These are phyloP conservation scores for Globisporangium cederbergense DNA, from an alignment of 352 stramenopile genomes.

Conservation along the genomic window DNA sequence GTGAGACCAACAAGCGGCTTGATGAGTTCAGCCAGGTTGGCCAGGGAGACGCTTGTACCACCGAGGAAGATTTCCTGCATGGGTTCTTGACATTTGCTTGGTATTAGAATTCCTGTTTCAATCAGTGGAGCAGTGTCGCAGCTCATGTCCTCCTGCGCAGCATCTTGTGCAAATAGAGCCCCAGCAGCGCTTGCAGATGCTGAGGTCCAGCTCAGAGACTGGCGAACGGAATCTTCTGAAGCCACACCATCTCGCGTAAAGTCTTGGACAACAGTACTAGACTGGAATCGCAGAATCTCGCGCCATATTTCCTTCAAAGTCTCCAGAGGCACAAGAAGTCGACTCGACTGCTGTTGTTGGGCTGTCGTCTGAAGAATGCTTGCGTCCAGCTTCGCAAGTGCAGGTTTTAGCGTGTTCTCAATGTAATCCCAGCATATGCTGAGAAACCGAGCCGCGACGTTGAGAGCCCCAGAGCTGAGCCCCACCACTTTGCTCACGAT, in stretches of 20 bases:
- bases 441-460: constrained; percentile 7
- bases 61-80: constrained; percentile 35
- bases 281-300: constrained; percentile 3
- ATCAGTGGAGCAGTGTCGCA: neutral
- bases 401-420: constrained; percentile 1
- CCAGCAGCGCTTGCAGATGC: neutral
- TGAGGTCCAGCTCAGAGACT: neutral
- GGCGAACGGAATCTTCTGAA: neutral
- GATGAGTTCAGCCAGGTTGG: neutral
- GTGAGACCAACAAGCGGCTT: constrained; percentile 11
- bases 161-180: neutral
- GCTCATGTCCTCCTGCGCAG: neutral
- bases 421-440: constrained; percentile 6
- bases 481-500: constrained; percentile 1
- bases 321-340: neutral
- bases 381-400: neutral
- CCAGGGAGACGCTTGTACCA: neutral
- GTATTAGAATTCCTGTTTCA: constrained; percentile 29
- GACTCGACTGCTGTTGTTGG: neutral
- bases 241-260: too few relatives aligned
- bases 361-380: neutral
- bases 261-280: neutral
- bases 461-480: constrained; percentile 3
- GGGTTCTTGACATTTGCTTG: constrained; percentile 19
- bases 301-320: constrained; percentile 1